Percentiles rank a stretch among this genome's conserved stretches.
Evolutionary conservation across 2,329 filamentous ascomycete species (phyloP).

Genomic region (Fusarium gaditjirri): DNA sequence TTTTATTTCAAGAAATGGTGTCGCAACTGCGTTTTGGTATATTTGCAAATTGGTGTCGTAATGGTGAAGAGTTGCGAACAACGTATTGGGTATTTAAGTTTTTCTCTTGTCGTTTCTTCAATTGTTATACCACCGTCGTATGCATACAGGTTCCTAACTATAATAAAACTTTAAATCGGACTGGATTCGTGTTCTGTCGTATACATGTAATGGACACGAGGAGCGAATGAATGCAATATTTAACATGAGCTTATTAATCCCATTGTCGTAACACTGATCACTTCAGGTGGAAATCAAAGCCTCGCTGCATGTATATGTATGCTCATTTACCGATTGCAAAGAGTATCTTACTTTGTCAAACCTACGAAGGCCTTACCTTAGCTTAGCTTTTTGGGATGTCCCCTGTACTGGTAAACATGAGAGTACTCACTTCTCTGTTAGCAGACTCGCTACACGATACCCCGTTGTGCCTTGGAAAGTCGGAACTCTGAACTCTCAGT

Average conservation of each 20-base stretch:
- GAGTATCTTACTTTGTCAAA: slow-evolving; percentile 12
- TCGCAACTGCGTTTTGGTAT: background rate
- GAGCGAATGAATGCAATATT: background rate
- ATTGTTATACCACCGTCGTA: slow-evolving; percentile 19
- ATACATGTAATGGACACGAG: background rate
- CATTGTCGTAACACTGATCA: background rate
- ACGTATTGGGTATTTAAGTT: background rate
- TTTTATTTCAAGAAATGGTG: background rate
- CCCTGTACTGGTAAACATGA: background rate
- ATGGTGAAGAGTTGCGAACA: background rate
- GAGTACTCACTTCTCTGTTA: background rate
- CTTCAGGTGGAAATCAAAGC: background rate
- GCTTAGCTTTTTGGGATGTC: no score
- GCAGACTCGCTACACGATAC: background rate
- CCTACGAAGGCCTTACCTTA: no score
- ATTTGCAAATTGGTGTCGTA: background rate
- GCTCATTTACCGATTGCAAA: background rate
- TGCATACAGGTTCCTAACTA: background rate
- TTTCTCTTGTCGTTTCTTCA: background rate
- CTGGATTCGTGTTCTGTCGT: background rate
- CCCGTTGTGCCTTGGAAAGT: background rate
- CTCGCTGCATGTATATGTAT: background rate
- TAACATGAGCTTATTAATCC: background rate
- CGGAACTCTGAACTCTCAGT: background rate
- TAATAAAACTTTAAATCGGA: background rate